Base-by-base conservation (phyloP, 2,329 filamentous ascomycete species). In the Fusarium sp. region DNA sequence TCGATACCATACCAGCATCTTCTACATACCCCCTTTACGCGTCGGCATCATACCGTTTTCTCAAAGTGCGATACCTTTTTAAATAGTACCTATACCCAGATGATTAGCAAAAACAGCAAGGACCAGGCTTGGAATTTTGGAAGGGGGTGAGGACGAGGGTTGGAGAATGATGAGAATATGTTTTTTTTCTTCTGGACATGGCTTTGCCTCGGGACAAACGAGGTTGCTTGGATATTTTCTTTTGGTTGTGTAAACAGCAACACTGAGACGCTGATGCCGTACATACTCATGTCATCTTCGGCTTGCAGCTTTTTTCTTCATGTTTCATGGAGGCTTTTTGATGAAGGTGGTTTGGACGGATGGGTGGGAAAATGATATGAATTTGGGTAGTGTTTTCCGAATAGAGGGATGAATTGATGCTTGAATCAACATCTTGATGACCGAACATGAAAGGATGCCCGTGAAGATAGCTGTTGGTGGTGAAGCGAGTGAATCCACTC, bases 11-110 rank as follows among this genome's bases (percentile, higher is more conserved):
- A 27, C 63, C 56, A 57, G 41, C 61, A 61, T 63, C 56, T 62
- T 64, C n/a, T 67, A 37, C 54, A 67, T 58, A 57, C 59, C 60
- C 63, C 39, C 72, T 81, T 67, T 67, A 84, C 20, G 81, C 82
- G 39, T 80, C 72, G 50, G 80, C 83, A 73, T 91, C 89, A 84
- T 98, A 98, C 81, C 94, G 89, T 85, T 97, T 92, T 80, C 93
- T 92, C 79, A 98, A 85, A 30, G 94, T 91, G 77, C 96, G 92
- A 85, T 98, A 98, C 81, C 94, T 90, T 87, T 97, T 98, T 79
- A 98, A 87, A 85, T 97, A 97, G 71, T 79, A 79, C 71, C 77
- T 79, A 79, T 79, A 77, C 78, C 77, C 76, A 59, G 27, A 73
- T 70, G 68, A 70, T 79, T 72, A 79, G 77, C 75, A 74, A 75